Evolutionary conservation across 306 rosid species (phyloP).

Genomic region (Rubus parviflorus): DNA sequence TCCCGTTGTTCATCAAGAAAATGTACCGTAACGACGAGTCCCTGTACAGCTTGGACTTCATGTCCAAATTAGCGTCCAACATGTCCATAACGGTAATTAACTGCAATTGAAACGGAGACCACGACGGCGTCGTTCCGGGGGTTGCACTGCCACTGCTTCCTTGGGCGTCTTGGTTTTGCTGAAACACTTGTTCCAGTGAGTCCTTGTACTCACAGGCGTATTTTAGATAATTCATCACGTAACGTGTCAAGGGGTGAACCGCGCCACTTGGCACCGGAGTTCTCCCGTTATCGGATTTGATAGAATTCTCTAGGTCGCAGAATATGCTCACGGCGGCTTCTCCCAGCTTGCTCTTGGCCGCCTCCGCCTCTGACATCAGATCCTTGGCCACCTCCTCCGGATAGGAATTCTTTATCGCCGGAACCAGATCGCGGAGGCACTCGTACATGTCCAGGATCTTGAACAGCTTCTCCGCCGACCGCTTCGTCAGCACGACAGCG

Average conservation of each 20-base stretch:
- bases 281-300: constrained; percentile 58
- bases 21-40: constrained; percentile 49
- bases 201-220: constrained; percentile 76
- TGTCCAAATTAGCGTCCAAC: constrained; percentile 56
- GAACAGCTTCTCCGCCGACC: constrained; percentile 68
- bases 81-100: constrained; percentile 54
- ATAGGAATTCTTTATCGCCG: constrained; percentile 19
- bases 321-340: constrained; percentile 52
- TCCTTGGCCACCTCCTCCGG: constrained; percentile 32
- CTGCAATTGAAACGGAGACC: constrained; percentile 47
- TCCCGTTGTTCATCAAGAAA: constrained; percentile 83
- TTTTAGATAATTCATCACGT: constrained; percentile 76
- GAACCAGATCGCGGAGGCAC: constrained; percentile 49
- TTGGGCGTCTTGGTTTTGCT: constrained; percentile 4
- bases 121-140: constrained; percentile 21
- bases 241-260: constrained; percentile 77
- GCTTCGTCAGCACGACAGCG: constrained; percentile 49
- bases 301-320: constrained; percentile 58
- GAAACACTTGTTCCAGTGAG: constrained; percentile 60
- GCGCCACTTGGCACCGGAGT: constrained; percentile 72
- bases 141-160: neutral
- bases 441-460: constrained; percentile 77
- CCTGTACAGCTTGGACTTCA: constrained; percentile 59
- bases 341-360: constrained; percentile 34
- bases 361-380: constrained; percentile 37